Evolutionary conservation across 2,329 filamentous ascomycete species (phyloP), one percentile per base, ranked within the genome.

Genomic region (Claviceps paspali): DNA sequence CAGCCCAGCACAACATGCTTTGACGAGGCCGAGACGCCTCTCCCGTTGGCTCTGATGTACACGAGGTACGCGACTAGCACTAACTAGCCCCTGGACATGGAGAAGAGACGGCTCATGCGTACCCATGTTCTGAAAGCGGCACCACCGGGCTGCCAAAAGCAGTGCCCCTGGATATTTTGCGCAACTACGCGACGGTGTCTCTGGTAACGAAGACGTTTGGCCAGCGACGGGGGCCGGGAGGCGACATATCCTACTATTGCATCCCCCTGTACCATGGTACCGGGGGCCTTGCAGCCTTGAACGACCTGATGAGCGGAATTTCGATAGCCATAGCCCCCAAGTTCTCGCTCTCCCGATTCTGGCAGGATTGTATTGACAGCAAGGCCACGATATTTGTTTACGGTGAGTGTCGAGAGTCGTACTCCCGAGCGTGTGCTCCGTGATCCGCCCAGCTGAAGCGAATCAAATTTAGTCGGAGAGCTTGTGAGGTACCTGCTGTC

Each of bases 61-160:
- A 41, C 36, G 6, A 41, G 40, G 40, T 39, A 34, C 4, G 29
- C 17, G n/a, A n/a, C n/a, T n/a, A n/a, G n/a, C n/a, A n/a, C n/a
- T n/a, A n/a, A n/a, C n/a, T n/a, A n/a, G n/a, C n/a, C n/a, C n/a
- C n/a, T n/a, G n/a, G n/a, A n/a, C n/a, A 12, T 21, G 7, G 3
- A 24, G 3, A 18, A 24, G 27, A 24, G 27, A 9, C 7, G 23
- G 15, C 17, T 35, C 12, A 35, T 12, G 22, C 12, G 7, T 11
- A n/a, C n/a, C n/a, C n/a, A n/a, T n/a, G n/a, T n/a, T n/a, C n/a
- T n/a, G n/a, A n/a, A 11, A 39, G 40, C 14, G 40, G 40, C 9
- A 42, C 40, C 3, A 42, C 40, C 8, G 37, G 37, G 8, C 23
- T 42, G 8, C 40, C 40, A n/a, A 41, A 41, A 22, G 36, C 40